These are phyloP conservation scores for Infundibulicybe gibba DNA, from an alignment of 768 basidiomycete species.

Conservation along the genomic window DNA sequence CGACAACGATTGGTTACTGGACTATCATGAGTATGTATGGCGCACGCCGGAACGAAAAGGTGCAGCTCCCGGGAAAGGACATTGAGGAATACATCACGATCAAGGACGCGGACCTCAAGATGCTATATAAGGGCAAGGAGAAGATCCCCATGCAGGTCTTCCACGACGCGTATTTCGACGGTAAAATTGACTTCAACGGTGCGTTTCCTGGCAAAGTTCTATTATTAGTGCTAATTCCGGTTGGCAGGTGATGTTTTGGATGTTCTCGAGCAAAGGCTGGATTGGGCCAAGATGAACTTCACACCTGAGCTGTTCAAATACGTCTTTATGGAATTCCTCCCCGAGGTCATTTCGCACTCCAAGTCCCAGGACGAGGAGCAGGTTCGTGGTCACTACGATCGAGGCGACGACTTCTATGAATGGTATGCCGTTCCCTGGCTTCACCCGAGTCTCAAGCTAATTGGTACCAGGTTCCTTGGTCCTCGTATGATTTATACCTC, in stretches of 20 bases:
- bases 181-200: conserved; percentile 97
- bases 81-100: conserved; percentile 91
- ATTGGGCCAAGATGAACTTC: conserved; percentile 92
- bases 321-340: conserved; percentile 81
- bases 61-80: conserved; percentile 77
- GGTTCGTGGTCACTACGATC: conserved; percentile 94
- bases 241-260: conserved; percentile 85
- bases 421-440: conserved; percentile 45
- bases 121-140: conserved; percentile 73
- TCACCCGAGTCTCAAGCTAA: not conserved
- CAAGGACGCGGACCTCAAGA: conserved; percentile 78
- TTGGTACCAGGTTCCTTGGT: conserved; percentile 72
- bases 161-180: conserved; percentile 96
- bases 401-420: conserved; percentile 94
- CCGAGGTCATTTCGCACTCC: conserved; percentile 95
- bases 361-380: conserved; percentile 91
- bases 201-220: conserved; percentile 13
- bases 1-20: conserved; percentile 88
- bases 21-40: conserved; percentile 81
- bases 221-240: conserved; percentile 1
- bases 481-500: conserved; percentile 98
- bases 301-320: conserved; percentile 93
- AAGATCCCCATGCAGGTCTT: conserved; percentile 98
- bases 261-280: conserved; percentile 90
- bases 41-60: conserved; percentile 78